A percentile compares a stretch with the other conserved stretches of the same genome.
These are phyloP conservation scores for Nymphaea thermarum DNA, from an alignment of 164 flowering plant species.

Conservation along the genomic window DNA sequence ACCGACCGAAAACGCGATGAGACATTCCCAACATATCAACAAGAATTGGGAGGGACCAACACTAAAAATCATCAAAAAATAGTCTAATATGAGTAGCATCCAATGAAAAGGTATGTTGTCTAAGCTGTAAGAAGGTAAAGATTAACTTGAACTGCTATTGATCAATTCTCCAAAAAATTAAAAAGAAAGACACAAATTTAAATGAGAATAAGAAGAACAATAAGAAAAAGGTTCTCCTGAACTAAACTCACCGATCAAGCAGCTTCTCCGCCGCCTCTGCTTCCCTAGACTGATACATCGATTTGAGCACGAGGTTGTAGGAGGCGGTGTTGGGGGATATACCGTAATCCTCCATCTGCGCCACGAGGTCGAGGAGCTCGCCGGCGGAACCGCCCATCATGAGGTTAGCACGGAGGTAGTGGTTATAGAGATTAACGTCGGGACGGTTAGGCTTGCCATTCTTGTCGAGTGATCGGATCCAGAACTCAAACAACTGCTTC, in stretches of 20 bases:
- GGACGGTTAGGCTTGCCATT: conserved; percentile 81
- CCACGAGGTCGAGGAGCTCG: conserved; percentile 58
- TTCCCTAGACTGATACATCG: conserved; percentile 52
- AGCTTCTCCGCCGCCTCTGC: conserved; percentile 54
- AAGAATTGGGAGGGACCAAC: too few relatives aligned
- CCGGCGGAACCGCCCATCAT: conserved; percentile 48
- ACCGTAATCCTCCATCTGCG: conserved; percentile 49
- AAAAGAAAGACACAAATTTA: background rate
- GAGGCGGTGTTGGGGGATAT: conserved; percentile 75
- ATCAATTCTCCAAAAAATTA: too few relatives aligned
- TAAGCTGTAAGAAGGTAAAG: too few relatives aligned
- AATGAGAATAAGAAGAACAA: background rate
- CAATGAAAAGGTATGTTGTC: too few relatives aligned
- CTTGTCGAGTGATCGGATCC: conserved; percentile 60
- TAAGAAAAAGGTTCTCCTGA: background rate
- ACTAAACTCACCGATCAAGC: conserved; percentile 42
- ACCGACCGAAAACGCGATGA: too few relatives aligned
- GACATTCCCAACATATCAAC: too few relatives aligned
- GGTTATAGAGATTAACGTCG: conserved; percentile 59
- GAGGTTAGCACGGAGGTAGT: conserved; percentile 64
- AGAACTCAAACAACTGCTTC: conserved; percentile 62
- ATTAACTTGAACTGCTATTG: too few relatives aligned
- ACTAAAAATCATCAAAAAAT: too few relatives aligned
- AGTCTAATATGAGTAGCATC: too few relatives aligned
- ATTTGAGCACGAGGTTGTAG: conserved; percentile 67